These are phyloP conservation scores for Zygotorulaspora chibaensis DNA, from an alignment of 805 yeast species.

Conservation along the genomic window DNA sequence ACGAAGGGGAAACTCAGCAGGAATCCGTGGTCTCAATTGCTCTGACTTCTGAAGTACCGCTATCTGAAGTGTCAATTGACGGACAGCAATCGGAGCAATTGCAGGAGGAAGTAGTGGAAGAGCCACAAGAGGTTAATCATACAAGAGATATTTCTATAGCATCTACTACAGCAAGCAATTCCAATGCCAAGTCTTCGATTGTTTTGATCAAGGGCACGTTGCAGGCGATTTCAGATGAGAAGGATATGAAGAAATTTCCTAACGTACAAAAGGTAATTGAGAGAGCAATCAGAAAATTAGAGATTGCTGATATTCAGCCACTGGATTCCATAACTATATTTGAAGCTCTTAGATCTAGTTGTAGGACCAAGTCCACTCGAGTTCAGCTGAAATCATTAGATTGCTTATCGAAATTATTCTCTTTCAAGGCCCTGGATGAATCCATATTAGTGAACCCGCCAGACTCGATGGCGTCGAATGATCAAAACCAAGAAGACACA, in stretches of 20 bases:
- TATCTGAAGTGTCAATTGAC: conserved; percentile 9
- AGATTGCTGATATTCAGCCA: conserved; percentile 21
- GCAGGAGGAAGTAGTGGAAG: not conserved
- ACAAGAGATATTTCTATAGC: conserved; percentile 13
- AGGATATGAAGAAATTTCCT: conserved; percentile 53
- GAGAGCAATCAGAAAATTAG: conserved; percentile 31
- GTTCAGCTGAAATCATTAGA: conserved; percentile 75
- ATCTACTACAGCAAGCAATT: conserved; percentile 9
- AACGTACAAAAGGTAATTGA: conserved; percentile 33
- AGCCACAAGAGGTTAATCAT: conserved; percentile 5
- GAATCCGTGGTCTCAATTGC: conserved; percentile 17
- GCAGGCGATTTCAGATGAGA: conserved; percentile 50
- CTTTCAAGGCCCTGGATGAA: conserved; percentile 70
- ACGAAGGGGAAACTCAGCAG: conserved; percentile 13
- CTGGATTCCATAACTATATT: conserved; percentile 56
- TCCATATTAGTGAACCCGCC: conserved; percentile 48
- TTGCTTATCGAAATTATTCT: conserved; percentile 79
- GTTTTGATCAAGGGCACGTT: conserved; percentile 54
- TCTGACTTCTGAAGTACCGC: conserved; percentile 12
- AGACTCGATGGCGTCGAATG: conserved; percentile 36
- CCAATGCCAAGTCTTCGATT: conserved; percentile 33
- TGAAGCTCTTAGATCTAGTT: conserved; percentile 71
- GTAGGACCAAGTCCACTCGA: conserved; percentile 62
- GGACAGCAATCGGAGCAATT: conserved; percentile 3
- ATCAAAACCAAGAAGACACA: conserved; percentile 22